phyloP scores from a whole-genome alignment of 139 green algal species.

The Tetradesmus lagerheimii region DNA sequence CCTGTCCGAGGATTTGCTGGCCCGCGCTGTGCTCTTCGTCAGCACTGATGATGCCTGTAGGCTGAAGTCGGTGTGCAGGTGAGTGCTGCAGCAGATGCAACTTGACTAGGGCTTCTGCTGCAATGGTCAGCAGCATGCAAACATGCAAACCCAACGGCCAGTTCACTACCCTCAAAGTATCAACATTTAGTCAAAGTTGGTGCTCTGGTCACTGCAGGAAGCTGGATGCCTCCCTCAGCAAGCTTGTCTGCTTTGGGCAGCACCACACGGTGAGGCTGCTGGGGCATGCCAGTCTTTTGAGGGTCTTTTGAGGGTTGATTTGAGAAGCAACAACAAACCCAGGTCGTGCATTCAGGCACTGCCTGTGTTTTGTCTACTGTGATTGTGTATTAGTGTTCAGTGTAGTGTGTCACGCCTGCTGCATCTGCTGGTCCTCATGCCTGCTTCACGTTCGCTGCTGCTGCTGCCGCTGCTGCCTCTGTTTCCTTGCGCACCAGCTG shows the following conservation, averaged over 20 bases:
- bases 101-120: background rate
- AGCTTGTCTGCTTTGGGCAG: background rate
- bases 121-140: background rate
- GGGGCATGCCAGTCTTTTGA: too few relatives aligned
- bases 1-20: background rate
- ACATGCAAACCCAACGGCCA: too few relatives aligned
- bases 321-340: too few relatives aligned
- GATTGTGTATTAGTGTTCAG: too few relatives aligned
- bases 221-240: background rate
- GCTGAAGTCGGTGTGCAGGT: background rate
- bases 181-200: background rate
- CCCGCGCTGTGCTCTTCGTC: background rate
- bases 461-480: background rate
- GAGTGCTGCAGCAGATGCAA: background rate
- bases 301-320: too few relatives aligned
- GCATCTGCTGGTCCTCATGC: background rate
- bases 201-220: background rate
- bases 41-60: background rate
- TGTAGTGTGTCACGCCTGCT: background rate
- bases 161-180: too few relatives aligned
- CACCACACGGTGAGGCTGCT: background rate
- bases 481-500: background rate
- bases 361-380: too few relatives aligned
- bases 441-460: background rate
- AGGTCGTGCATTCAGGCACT: too few relatives aligned